A percentile compares a stretch with the other conserved stretches of the same genome.
These are phyloP conservation scores for Tuber microsphaerosporum DNA, from an alignment of 495 filamentous ascomycete genomes.

Conservation along the genomic window DNA sequence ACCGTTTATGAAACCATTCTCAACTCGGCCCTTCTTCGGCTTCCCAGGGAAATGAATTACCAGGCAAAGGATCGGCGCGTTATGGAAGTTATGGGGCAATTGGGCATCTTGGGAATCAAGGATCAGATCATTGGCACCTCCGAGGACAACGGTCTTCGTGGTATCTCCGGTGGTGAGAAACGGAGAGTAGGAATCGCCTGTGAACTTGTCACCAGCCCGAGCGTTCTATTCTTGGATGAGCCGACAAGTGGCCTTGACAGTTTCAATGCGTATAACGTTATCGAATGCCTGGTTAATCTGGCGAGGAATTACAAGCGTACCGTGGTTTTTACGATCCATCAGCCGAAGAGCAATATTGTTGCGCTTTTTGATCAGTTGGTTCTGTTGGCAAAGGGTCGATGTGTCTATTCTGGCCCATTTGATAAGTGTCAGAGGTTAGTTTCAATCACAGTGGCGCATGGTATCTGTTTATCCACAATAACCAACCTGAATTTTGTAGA, in stretches of 20 bases:
- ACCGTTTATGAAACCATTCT: slow-evolving; percentile 98
- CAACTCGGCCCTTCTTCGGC: slow-evolving; percentile 80
- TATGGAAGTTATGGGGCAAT: slow-evolving; percentile 85
- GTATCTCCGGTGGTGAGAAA: slow-evolving; percentile 96
- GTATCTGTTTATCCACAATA: background rate
- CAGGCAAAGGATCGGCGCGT: slow-evolving; percentile 81
- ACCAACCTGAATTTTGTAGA: slow-evolving; percentile 19
- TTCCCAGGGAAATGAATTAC: slow-evolving; percentile 83
- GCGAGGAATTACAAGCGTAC: slow-evolving; percentile 94
- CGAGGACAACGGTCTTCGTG: slow-evolving; percentile 87
- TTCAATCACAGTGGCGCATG: background rate
- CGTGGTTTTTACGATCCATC: slow-evolving; percentile 96
- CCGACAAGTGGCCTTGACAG: slow-evolving; percentile 93
- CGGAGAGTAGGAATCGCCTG: slow-evolving; percentile 93
- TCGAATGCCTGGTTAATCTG: slow-evolving; percentile 89
- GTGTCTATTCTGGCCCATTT: slow-evolving; percentile 88
- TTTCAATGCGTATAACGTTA: slow-evolving; percentile 93
- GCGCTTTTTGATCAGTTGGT: slow-evolving; percentile 94
- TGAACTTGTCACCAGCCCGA: slow-evolving; percentile 93
- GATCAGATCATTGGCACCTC: slow-evolving; percentile 89
- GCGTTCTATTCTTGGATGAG: slow-evolving; percentile 94
- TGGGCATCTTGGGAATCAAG: slow-evolving; percentile 84
- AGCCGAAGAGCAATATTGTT: slow-evolving; percentile 98
- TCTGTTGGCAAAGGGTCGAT: slow-evolving; percentile 78
- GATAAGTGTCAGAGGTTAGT: slow-evolving; percentile 62